Conservation (phyloP, 306 rosid species). For the Urtica urens region DNA sequence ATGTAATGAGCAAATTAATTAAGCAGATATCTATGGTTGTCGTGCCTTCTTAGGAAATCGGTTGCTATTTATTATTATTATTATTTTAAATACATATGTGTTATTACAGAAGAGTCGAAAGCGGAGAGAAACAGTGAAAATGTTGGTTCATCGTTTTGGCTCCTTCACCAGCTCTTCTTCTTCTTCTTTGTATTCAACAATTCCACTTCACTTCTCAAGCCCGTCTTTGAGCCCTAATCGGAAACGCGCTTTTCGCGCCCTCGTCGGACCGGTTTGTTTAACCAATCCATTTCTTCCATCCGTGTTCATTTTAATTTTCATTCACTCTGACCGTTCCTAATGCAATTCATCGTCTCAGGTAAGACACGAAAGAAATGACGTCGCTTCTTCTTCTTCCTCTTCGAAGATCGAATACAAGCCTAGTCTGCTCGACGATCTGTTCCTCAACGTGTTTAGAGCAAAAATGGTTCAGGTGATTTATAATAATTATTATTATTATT, state of each 20-base stretch:
- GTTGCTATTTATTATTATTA: too few relatives aligned
- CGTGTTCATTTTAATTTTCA: neutral
- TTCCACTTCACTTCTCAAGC: neutral
- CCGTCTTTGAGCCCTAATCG: too few relatives aligned
- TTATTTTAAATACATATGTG: too few relatives aligned
- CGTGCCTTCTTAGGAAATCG: too few relatives aligned
- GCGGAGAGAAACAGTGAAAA: conserved; percentile 34
- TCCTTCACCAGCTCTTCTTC: conserved; percentile 10
- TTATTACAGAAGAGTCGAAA: too few relatives aligned
- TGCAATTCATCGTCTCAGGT: conserved; percentile 22
- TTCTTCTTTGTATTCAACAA: neutral
- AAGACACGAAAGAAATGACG: conserved; percentile 12
- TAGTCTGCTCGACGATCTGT: conserved; percentile 51
- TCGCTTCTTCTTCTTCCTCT: conserved; percentile 6
- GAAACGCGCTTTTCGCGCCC: conserved; percentile 12
- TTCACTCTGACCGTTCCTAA: neutral
- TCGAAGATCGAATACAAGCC: conserved; percentile 39
- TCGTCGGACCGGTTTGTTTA: conserved; percentile 30
- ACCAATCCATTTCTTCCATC: neutral
- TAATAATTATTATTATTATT: too few relatives aligned
- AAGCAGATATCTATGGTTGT: too few relatives aligned
- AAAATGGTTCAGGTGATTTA: conserved; percentile 60
- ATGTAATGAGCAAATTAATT: too few relatives aligned
- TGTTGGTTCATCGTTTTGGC: conserved; percentile 21
- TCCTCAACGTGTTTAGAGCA: conserved; percentile 60